Evolutionary conservation across 139 green algal genomes (phyloP).

Genomic region (Chlorella vulgaris): DNA sequence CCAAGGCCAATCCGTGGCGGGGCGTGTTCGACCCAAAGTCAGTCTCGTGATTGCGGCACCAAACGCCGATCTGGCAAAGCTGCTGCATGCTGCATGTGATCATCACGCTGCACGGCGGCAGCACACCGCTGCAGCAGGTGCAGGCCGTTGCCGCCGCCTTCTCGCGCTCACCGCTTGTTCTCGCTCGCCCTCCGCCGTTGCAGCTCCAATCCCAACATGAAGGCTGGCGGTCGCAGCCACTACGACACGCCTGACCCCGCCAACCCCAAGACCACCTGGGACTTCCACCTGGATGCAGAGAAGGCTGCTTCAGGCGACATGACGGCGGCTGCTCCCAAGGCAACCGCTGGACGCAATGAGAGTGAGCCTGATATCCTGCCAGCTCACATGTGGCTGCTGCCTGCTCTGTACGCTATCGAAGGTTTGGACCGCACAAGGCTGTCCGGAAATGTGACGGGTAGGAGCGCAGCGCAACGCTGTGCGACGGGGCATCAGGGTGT

Average conservation of each 20-base stretch:
- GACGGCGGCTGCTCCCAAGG: background rate
- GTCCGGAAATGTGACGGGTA: background rate
- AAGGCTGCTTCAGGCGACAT: background rate
- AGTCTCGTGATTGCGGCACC: background rate
- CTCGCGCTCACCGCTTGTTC: background rate
- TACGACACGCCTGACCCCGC: background rate
- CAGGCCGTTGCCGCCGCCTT: background rate
- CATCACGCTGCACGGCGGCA: background rate
- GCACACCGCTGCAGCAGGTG: background rate
- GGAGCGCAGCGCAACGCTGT: background rate
- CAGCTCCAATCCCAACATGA: slow-evolving; percentile 2
- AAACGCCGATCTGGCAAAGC: background rate
- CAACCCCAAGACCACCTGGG: background rate
- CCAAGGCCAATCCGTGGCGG: background rate
- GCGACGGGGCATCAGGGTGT: background rate
- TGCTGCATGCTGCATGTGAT: background rate
- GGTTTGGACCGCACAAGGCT: background rate
- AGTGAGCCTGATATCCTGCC: background rate
- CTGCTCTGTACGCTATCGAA: background rate
- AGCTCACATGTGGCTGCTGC: background rate
- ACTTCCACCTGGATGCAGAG: slow-evolving; percentile 10
- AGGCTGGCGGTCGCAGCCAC: background rate
- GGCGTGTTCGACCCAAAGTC: background rate
- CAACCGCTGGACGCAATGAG: background rate
- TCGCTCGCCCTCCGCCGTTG: background rate